Evolutionary conservation across 2,329 filamentous ascomycete genomes (phyloP), one percentile per base, ranked within the genome.

Genomic region (Ceratocystis albifundus): DNA sequence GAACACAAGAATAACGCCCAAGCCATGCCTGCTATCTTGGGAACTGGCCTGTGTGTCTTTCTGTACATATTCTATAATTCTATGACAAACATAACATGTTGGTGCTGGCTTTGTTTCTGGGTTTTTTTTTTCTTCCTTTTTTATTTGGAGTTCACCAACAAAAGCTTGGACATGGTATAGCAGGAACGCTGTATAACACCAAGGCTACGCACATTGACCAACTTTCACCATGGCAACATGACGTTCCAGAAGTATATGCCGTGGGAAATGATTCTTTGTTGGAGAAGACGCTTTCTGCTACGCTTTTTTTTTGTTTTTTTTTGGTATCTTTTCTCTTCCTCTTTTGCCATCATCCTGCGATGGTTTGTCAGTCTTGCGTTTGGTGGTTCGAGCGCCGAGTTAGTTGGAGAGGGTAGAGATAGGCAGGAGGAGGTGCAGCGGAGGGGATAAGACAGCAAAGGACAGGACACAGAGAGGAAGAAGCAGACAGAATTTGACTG

Each of bases 1-100:
- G 28, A 57, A 57, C 20, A 22, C 22, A 32, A 32, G 17, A 32
- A 30, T 22, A 41, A 41, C 53, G 53, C 53, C 53, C 53, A 57
- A 30, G 25, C 53, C 53, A 57, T 57, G 53, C 53, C 53, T 57
- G 53, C 53, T 57, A 57, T 57, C 53, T 57, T 57, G 22, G 32
- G 53, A 17, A 25, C 53, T 57, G 53, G 53, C 20, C 53, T 8
- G 53, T 57, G 53, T 57, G 53, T 30, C 53, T 57, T 20, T 30
- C 53, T 57, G 17, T 30, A 57, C 53, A 30, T 32, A 57, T 57
- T 57, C 20, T 57, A 57, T 57, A 28, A 57, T 57, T 57, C 20
- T 57, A 57, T 57, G 53, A 57, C 53, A 57, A 57, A 57, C 53
- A 30, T 57, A 28, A 5, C 22, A 57, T 57, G 28, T n/a, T 32